Evolutionary conservation across 2,329 filamentous ascomycete species (phyloP), one percentile per base, ranked within the genome.

Genomic region (Phialemoniopsis sp.): DNA sequence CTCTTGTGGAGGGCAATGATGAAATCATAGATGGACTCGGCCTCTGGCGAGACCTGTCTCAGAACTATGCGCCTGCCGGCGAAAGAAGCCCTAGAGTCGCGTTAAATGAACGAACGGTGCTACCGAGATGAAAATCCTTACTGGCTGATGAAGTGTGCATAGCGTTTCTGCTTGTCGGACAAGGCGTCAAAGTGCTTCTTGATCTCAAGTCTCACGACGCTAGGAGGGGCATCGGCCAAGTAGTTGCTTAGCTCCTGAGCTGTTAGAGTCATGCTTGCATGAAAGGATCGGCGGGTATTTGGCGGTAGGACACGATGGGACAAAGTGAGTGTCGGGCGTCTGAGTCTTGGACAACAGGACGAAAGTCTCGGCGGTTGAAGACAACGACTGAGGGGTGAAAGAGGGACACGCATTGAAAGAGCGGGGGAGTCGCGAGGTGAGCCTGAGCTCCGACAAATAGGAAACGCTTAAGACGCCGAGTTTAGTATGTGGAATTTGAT

Each of bases 161-260:
- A 96, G 57, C 86, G 82, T 70, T 91, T 89, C 68, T 95, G 80
- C 58, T 85, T 72, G 54, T 87, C 78, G 38, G 67, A 75, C 45
- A 93, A 64, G 29, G 82, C 80, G 40, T 91, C 85, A 54, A 97
- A 98, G 66, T 97, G 91, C 58, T 89, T 87, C 67, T 89, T 89
- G 60, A 97, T 93, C 60, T 89, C 84, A 36, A 98, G 78, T 35
- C 84, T 81, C 43, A 96, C 91, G 41, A 96, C 80, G 36, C 83
- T 86, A 1, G 93, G 93, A 34, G 93, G 93, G 47, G 85, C 83
- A 64, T 98, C 93, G 34, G 93, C 90, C 45, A 95, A 76, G 62
- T 95, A 96, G 58, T 95, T 85, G 60, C 71, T 70, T 46, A 82
- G 68, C 47, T 82, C 79, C 50, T 74, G 64, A 42, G 75, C 63